phyloP scores from a whole-genome alignment of 331 rosid species.

The Prunus yedoensis region DNA sequence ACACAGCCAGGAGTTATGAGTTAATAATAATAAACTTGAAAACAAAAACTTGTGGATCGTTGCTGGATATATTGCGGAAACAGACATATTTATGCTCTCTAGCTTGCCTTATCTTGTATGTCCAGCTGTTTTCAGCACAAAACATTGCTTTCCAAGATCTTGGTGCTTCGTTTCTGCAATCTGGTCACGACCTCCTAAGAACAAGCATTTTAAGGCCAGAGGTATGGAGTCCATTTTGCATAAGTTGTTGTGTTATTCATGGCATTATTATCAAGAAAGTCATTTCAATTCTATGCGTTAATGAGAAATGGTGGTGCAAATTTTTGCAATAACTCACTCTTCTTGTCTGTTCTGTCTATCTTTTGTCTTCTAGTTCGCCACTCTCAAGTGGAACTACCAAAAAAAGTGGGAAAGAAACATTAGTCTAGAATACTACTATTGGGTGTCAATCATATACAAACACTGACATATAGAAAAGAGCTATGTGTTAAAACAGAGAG shows the following conservation, averaged over 20 bases:
- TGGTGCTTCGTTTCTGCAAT: slow-evolving; percentile 74
- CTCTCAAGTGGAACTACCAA: background rate
- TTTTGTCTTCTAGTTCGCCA: background rate
- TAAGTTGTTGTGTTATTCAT: background rate
- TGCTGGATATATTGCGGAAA: too few relatives aligned
- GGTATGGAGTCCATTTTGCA: slow-evolving; percentile 44
- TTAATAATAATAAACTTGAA: too few relatives aligned
- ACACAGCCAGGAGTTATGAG: too few relatives aligned
- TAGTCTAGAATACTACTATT: background rate
- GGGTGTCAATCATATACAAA: background rate
- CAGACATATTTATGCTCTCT: too few relatives aligned
- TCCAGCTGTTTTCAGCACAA: too few relatives aligned
- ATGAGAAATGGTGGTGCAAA: background rate
- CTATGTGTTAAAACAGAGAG: background rate
- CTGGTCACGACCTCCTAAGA: slow-evolving; percentile 85
- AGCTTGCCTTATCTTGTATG: too few relatives aligned
- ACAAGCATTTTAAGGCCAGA: slow-evolving; percentile 70
- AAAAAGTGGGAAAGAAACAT: background rate
- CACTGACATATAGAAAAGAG: background rate
- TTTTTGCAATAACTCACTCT: background rate
- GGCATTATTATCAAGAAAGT: background rate
- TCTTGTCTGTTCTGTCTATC: background rate
- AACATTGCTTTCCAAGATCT: slow-evolving; percentile 97
- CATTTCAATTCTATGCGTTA: background rate
- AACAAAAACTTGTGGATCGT: too few relatives aligned